Evolutionary conservation across 2,329 filamentous ascomycete species (phyloP).

Genomic region (Leptographium galeiforme): DNA sequence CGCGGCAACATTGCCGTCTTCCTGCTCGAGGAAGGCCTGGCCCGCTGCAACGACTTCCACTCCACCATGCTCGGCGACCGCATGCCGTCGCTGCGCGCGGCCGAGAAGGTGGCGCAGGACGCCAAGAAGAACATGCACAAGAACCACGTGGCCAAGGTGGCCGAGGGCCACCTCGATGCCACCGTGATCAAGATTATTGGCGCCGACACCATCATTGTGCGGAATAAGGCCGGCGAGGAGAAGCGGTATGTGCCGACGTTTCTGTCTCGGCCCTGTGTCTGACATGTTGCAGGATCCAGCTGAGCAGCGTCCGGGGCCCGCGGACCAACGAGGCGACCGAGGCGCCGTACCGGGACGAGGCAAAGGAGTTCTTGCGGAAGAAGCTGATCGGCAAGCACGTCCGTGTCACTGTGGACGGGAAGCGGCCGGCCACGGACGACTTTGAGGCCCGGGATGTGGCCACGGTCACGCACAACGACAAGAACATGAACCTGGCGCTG

Average conservation of each 20-base stretch:
- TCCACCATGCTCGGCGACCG: slow-evolving; percentile 79
- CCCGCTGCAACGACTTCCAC: slow-evolving; percentile 89
- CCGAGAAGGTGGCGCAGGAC: slow-evolving; percentile 74
- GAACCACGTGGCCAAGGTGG: slow-evolving; percentile 59
- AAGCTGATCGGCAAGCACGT: slow-evolving; percentile 93
- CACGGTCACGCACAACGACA: slow-evolving; percentile 69
- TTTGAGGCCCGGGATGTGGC: slow-evolving; percentile 94
- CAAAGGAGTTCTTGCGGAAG: slow-evolving; percentile 92
- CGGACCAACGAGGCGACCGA: slow-evolving; percentile 78
- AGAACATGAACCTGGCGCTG: slow-evolving; percentile 71
- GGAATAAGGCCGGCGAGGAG: slow-evolving; percentile 72
- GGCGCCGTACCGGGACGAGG: slow-evolving; percentile 77
- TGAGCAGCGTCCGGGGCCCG: slow-evolving; percentile 91
- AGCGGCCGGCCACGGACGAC: slow-evolving; percentile 75
- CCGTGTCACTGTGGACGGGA: slow-evolving; percentile 76
- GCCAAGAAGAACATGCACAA: slow-evolving; percentile 70
- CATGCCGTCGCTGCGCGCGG: slow-evolving; percentile 74
- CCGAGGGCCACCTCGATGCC: slow-evolving; percentile 58
- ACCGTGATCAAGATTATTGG: slow-evolving; percentile 74
- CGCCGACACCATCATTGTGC: slow-evolving; percentile 77
- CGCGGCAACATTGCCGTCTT: slow-evolving; percentile 88
- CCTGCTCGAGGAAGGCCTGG: slow-evolving; percentile 76
- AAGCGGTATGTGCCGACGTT: slow-evolving; percentile 50
- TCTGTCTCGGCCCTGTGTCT: neutral
- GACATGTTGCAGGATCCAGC: slow-evolving; percentile 41